Evolutionary conservation across 2,329 filamentous ascomycete species (phyloP), one percentile per base, ranked within the genome.

Genomic region (Xylariaceae sp.): DNA sequence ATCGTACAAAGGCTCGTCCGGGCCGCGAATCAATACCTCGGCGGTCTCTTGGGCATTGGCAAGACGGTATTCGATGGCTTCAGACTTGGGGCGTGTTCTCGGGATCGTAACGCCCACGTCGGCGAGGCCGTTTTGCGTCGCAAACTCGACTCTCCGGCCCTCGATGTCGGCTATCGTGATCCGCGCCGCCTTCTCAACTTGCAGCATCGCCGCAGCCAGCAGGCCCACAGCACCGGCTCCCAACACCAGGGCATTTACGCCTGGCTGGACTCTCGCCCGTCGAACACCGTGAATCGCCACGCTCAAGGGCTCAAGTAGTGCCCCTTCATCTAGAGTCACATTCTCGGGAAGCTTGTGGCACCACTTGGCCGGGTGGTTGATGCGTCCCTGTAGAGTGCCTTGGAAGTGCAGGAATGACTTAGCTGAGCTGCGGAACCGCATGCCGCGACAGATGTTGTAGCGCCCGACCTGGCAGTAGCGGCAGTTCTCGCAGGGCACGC

Each of bases 31-130:
- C 30, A 42, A 44, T 4, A 39, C 30, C 33, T 33, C 33, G n/a
- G 52, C 45, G 3, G 45, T 46, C 2, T 55, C 33, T 27, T 50
- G 35, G n/a, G 52, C 52, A 13, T 40, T 42, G 20, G 30, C 21
- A 23, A 64, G 39, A 18, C 40, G 26, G 20, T 48, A 35, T 16
- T 55, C 33, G 23, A 58, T 7, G n/a, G n/a, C n/a, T n/a, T n/a
- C n/a, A n/a, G n/a, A n/a, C n/a, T n/a, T n/a, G n/a, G n/a, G n/a
- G n/a, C n/a, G n/a, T n/a, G n/a, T n/a, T n/a, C n/a, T n/a, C n/a
- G n/a, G n/a, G n/a, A n/a, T n/a, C 35, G 47, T 36, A 24, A 30
- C n/a, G 4, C 43, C 43, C 7, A 15, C 43, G 18, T 10, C 11
- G 13, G 29, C 43, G 15, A 23, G 35, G 20, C 30, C 21, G 20